These are phyloP conservation scores for Anthostomella pinea DNA, from an alignment of 2,329 filamentous ascomycete species.

Conservation along the genomic window DNA sequence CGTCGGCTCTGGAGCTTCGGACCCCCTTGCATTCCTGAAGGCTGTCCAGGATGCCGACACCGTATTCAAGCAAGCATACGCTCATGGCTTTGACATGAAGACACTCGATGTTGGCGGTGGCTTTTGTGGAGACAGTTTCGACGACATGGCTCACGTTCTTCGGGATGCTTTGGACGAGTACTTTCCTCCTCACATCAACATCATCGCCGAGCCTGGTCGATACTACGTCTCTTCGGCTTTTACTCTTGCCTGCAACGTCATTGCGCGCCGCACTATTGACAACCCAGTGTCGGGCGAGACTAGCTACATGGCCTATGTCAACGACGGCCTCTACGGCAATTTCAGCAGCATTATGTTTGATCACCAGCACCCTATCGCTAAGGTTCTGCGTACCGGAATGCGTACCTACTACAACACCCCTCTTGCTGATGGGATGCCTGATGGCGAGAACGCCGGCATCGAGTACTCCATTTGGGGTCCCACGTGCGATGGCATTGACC, in stretches of 20 bases:
- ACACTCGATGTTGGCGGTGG: slow-evolving; percentile 93
- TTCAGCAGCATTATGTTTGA: slow-evolving; percentile 99
- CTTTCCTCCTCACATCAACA: slow-evolving; percentile 75
- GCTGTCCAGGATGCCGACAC: slow-evolving; percentile 84
- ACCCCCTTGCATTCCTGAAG: slow-evolving; percentile 86
- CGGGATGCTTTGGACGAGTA: slow-evolving; percentile 78
- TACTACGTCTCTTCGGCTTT: slow-evolving; percentile 95
- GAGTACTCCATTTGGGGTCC: slow-evolving; percentile 98
- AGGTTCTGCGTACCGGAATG: slow-evolving; percentile 66
- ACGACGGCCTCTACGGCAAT: slow-evolving; percentile 97
- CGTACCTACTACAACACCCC: slow-evolving; percentile 57
- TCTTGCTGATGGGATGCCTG: slow-evolving; percentile 44
- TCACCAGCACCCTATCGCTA: slow-evolving; percentile 86
- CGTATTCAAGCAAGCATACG: slow-evolving; percentile 82
- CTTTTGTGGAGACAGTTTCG: slow-evolving; percentile 88
- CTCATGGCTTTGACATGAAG: slow-evolving; percentile 75
- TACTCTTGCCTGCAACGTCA: slow-evolving; percentile 92
- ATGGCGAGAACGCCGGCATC: slow-evolving; percentile 46
- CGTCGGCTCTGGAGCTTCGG: slow-evolving; percentile 92
- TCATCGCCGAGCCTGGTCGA: slow-evolving; percentile 94
- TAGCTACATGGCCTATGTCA: slow-evolving; percentile 96
- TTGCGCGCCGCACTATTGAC: slow-evolving; percentile 85
- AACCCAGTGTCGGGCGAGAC: slow-evolving; percentile 63
- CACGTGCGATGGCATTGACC: slow-evolving; percentile 96
- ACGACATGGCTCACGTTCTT: slow-evolving; percentile 81